phyloP scores from a whole-genome alignment of 2,329 filamentous ascomycete genomes.

The Cryphonectria japonica region DNA sequence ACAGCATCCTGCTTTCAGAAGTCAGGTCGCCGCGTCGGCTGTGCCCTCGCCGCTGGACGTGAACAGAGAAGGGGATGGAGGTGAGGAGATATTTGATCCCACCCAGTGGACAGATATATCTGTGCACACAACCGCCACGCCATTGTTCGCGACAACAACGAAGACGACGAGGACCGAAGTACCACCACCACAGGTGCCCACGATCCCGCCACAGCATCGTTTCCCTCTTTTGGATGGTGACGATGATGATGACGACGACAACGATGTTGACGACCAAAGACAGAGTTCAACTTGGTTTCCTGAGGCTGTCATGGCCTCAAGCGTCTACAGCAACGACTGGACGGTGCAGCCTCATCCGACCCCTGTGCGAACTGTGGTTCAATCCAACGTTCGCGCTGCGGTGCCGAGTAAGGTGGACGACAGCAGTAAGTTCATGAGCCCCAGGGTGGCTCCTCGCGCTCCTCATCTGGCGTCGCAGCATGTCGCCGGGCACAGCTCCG shows the following conservation, averaged over 20 bases:
- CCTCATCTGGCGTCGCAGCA: not conserved
- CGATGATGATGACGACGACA: not conserved
- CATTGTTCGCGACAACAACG: not conserved
- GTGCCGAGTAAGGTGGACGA: not conserved
- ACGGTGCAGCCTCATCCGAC: slow-evolving; percentile 14
- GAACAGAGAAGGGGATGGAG: not conserved
- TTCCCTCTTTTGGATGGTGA: not conserved
- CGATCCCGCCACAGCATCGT: not conserved
- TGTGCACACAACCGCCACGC: not conserved
- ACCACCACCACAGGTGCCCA: not conserved
- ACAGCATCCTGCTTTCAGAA: slow-evolving; percentile 22
- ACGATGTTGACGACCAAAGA: not conserved
- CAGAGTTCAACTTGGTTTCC: not conserved
- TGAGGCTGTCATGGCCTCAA: slow-evolving; percentile 8
- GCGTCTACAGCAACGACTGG: slow-evolving; percentile 22
- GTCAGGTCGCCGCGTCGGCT: slow-evolving; percentile 20
- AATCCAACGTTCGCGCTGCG: not conserved
- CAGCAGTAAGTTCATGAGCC: not conserved
- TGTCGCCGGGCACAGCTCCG: not conserved
- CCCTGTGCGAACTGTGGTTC: not conserved
- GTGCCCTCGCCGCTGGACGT: slow-evolving; percentile 16
- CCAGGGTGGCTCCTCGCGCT: not conserved
- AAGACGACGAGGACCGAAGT: not conserved
- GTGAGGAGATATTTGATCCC: not conserved
- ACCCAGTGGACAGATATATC: slow-evolving; percentile 14